Evolutionary conservation across 805 yeast genomes (phyloP), one percentile per base, ranked within the genome.

Genomic region (Starmerella vaccinii): DNA sequence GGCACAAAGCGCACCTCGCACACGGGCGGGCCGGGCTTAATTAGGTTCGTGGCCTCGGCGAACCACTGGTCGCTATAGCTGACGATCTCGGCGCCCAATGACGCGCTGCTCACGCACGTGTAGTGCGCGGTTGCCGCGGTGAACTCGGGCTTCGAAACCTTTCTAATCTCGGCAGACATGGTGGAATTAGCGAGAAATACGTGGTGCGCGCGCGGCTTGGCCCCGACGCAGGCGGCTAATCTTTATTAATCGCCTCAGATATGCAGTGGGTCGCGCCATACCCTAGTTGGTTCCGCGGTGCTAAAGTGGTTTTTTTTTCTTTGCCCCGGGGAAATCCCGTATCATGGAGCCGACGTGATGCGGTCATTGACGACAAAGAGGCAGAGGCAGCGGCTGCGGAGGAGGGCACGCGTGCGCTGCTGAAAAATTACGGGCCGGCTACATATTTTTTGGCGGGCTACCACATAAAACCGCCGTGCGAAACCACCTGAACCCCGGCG

Each of bases 31-130:
- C 74, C 75, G 34, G 95, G 89, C 63, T 84, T 81, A 65, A 88
- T 80, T 61, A 90, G 74, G 68, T 90, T 90, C 29, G 74, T 77
- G 5, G 97, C 97, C 39, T 79, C 90, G 1, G 97, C 97, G 69
- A 90, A 90, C 92, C 94, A 90, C 68, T 90, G 95, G 64, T 90
- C 95, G 37, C 92, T 81, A 60, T 75, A 78, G 15, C 75, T 66
- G 21, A 84, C 62, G 5, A 87, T 78, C 53, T 75, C 65, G 2
- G 95, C 95, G 5, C 95, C 97, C 4, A 90, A 69, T 61, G 83
- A 82, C 55, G 79, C 84, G 42, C 92, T 92, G 56, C 87, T 76
- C 15, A 92, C 90, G 62, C 92, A 95, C 8, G 61, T 57, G 44
- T 62, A 61, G 34, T 57, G 53, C 22, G 61, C 46, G 5, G 51